Conservation (phyloP, 345 rosid genomes). For the Rhodamnia argentea region DNA sequence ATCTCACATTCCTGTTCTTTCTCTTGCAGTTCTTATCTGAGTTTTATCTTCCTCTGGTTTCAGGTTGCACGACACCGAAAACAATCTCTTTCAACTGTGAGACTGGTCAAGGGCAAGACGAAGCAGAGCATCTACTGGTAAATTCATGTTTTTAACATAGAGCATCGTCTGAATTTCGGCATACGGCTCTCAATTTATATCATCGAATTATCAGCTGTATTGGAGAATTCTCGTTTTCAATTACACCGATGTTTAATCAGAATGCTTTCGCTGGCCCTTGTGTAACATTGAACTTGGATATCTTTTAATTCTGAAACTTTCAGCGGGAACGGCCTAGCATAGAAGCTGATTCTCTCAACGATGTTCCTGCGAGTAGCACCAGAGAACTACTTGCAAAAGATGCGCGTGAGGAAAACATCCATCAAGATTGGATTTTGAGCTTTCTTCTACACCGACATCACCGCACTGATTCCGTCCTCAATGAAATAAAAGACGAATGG, state of each 20-base stretch:
- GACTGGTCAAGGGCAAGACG: slow-evolving; percentile 15
- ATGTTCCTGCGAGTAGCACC: not conserved
- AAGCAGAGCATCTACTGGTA: slow-evolving; percentile 24
- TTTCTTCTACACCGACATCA: not conserved
- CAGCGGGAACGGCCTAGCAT: not conserved
- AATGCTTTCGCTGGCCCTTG: not conserved
- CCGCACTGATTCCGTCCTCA: not conserved
- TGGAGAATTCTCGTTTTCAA: not conserved
- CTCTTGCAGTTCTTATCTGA: not conserved
- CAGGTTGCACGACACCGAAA: slow-evolving; percentile 39
- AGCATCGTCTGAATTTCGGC: slow-evolving; percentile 1
- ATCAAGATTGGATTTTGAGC: slow-evolving; percentile 2
- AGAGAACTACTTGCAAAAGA: slow-evolving; percentile 5
- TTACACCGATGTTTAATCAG: not conserved
- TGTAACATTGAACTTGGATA: not conserved
- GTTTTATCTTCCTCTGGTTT: not conserved
- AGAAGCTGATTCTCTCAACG: not conserved
- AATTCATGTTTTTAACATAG: not conserved
- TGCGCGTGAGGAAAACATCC: slow-evolving; percentile 3
- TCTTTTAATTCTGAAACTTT: not conserved
- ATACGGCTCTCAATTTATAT: not conserved
- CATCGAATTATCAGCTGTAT: not conserved
- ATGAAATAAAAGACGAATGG: not conserved
- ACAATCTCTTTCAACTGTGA: slow-evolving; percentile 28
- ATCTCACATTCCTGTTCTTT: not conserved